Evolutionary conservation across 495 filamentous ascomycete species (phyloP), one percentile per base, ranked within the genome.

Genomic region (Cairneyella variabilis): DNA sequence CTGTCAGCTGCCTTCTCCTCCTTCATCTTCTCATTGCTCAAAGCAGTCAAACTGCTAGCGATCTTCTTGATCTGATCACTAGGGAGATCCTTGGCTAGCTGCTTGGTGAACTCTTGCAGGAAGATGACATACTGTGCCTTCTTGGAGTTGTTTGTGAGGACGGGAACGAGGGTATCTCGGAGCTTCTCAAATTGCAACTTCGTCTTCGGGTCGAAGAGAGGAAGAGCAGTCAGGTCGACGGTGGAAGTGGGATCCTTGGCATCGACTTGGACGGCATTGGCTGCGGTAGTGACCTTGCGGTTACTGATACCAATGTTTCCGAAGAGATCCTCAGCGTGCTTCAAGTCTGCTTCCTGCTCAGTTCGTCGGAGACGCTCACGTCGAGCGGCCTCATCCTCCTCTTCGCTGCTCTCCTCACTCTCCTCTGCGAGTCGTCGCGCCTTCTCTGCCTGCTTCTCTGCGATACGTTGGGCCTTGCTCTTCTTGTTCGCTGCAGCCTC

Each of bases 21-120:
- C 76, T 89, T 95, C 89, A 96, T 89, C 80, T 93, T 97, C 81
- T 99, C 95, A 64, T 99, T 99, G 61, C 88, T 78, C 43, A 96
- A 75, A 10, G 87, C 84, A 18, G 90, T 92, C 64, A 97, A 69
- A 25, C 80, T 79, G 71, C 84, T 92, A 3, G 90, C 81, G 52
- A 96, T 80, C 77, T 97, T 96, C 82, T 96, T 95, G 65, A 97
- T 90, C 71, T 97, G 90, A 49, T 89, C 83, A 64, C 87, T 92
- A 8, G 86, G 80, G 51, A 97, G 70, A 41, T 97, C 95, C 73
- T 91, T 93, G 57, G 83, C 82, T 16, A 99, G 74, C 64, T 87
- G 82, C 74, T 93, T 95, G 21, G 79, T 66, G 65, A 97, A 95
- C 61, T 97, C 95, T 68, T 91, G 89, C 48, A 93, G 72, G 77